These are phyloP conservation scores for Fusarium sp. DNA, from an alignment of 2,329 filamentous ascomycete species.

Conservation along the genomic window DNA sequence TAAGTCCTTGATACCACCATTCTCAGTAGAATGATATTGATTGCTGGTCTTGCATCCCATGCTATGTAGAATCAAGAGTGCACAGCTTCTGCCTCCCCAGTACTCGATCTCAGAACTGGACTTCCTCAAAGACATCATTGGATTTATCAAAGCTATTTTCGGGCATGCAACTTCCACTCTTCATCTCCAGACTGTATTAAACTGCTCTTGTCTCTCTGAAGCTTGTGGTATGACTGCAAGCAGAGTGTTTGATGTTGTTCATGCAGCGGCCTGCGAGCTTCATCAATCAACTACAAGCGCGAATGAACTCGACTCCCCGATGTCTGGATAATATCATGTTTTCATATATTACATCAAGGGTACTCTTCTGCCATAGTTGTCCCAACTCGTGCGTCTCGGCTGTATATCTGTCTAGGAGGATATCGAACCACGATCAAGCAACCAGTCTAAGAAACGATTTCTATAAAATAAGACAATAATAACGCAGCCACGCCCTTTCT, in stretches of 20 bases:
- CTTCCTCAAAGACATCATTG: neutral
- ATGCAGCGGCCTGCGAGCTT: neutral
- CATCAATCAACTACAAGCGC: neutral
- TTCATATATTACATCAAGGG: rapidly evolving
- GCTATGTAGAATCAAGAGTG: neutral
- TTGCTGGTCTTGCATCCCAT: too few species aligned
- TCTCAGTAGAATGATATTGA: rapidly evolving
- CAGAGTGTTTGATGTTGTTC: too few species aligned
- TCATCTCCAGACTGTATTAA: neutral
- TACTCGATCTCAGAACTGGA: too few species aligned
- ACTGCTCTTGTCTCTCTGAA: neutral
- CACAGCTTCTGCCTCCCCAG: rapidly evolving
- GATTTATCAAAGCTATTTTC: neutral
- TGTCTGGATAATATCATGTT: too few species aligned
- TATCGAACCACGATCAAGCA: too few species aligned
- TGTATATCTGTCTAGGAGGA: neutral
- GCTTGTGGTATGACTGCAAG: neutral
- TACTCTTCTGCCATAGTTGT: rapidly evolving
- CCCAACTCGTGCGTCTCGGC: neutral
- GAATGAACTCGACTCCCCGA: neutral
- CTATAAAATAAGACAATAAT: rapidly evolving
- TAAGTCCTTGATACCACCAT: rapidly evolving
- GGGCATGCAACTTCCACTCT: neutral
- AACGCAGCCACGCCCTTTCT: neutral
- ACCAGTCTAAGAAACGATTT: neutral